A percentile compares a stretch with the other conserved stretches of the same genome.
Evolutionary conservation across 164 flowering plant genomes (phyloP).

Genomic region (Umbilicus rupestris): DNA sequence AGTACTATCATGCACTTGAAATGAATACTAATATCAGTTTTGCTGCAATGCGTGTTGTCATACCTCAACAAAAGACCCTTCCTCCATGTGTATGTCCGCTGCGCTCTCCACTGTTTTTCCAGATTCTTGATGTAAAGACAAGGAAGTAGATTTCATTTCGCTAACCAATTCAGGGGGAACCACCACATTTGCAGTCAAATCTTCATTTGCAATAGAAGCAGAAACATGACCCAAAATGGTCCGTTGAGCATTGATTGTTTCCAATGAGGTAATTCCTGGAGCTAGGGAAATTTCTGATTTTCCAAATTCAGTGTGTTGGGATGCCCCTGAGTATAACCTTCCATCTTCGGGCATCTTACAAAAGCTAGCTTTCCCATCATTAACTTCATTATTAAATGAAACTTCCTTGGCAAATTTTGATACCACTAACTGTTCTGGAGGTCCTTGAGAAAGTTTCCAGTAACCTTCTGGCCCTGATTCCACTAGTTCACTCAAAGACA

Average conservation of each 20-base stretch:
- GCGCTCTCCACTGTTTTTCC: constrained; percentile 16
- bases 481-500: constrained; percentile 47
- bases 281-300: not conserved
- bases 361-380: not conserved
- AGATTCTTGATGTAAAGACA: not conserved
- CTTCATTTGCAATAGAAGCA: not conserved
- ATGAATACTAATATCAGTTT: not conserved
- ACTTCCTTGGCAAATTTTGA: constrained; percentile 14
- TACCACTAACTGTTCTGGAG: constrained; percentile 21
- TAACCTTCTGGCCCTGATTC: constrained; percentile 65
- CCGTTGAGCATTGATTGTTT: not conserved
- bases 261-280: not conserved
- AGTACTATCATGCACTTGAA: not conserved
- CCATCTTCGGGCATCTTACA: constrained; percentile 1
- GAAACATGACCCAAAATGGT: not conserved
- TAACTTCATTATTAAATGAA: not conserved
- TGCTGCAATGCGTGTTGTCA: constrained; percentile 1
- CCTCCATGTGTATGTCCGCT: constrained; percentile 33
- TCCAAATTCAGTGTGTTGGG: not conserved
- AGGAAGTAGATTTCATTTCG: not conserved
- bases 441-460: constrained; percentile 35
- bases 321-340: not conserved
- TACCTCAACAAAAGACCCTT: constrained; percentile 84
- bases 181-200: not conserved
- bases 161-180: not conserved